Evolutionary conservation across 2,329 filamentous ascomycete species (phyloP).

Genomic region (Fusarium incarnatum): DNA sequence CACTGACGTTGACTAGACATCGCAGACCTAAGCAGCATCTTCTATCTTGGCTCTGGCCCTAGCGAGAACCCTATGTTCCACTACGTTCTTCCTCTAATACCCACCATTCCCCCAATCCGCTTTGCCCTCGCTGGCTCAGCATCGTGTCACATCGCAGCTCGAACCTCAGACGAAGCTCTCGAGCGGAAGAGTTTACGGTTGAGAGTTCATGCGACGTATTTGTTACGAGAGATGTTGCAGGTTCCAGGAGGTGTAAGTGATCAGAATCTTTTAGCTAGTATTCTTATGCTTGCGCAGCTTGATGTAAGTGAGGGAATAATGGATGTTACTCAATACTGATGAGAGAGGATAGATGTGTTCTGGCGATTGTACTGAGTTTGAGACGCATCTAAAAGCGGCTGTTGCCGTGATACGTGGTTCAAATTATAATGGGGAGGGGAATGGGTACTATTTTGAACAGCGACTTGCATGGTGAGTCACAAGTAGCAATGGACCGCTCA

Average conservation of each 20-base stretch:
- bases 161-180: background rate
- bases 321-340: background rate
- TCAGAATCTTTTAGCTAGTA: constrained; percentile 7
- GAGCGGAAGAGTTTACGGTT: constrained; percentile 15
- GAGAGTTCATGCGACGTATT: constrained; percentile 2
- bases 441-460: constrained; percentile 20
- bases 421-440: background rate
- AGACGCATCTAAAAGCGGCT: constrained; percentile 14
- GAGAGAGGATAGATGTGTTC: constrained; percentile 13
- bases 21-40: constrained; percentile 14
- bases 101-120: constrained; percentile 8
- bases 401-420: background rate
- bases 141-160: constrained; percentile 22
- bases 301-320: constrained; percentile 3
- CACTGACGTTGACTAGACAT: background rate
- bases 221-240: constrained; percentile 5
- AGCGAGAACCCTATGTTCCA: constrained; percentile 23
- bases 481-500: rapidly evolving
- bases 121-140: constrained; percentile 16
- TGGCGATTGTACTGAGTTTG: constrained; percentile 15
- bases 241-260: background rate
- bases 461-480: constrained; percentile 4
- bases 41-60: constrained; percentile 14
- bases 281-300: constrained; percentile 22
- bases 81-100: constrained; percentile 20